Base-by-base conservation (phyloP, 805 yeast species). In the Clavispora santaluciae region DNA sequence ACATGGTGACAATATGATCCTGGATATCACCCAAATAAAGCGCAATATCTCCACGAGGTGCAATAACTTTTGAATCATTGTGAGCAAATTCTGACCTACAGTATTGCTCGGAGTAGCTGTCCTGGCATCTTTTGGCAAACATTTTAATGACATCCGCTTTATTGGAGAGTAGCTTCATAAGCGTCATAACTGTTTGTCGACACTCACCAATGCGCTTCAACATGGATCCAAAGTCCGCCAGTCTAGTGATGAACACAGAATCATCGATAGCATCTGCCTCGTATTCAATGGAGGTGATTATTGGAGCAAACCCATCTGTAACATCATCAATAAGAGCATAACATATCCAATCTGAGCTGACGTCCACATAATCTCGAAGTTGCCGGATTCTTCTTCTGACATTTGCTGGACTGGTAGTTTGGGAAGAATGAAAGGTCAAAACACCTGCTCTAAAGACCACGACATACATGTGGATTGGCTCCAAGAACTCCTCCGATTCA, bases 401-500 rank as follows among this genome's bases (percentile, higher is more conserved):
- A 6, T 18, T 36, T 9, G 39, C 34, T 18, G 39, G 34, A 15
- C 20, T 22, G 11, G 15, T 20, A n/a, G 22, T 22, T 17, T 11
- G 28, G 7, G 34, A n/a, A 6, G 29, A 36, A 16, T 36, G 33
- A 21, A 36, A 26, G 21, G 39, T 36, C 15, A 36, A 12, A 1
- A 36, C 26, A 2, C 39, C 39, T 13, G 29, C 22, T 16, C 30
- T 16, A 22, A 36, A 36, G 25, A 36, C 39, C 17, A 36, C 39
- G 6, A 36, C 29, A 23, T 36, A 36, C 25, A 36, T 16, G 33
- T 28, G n/a, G 22, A 36, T 28, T 6, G 39, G 34, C 23, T 36
- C 39, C 39, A 36, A 36, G 24, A 16, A 28, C 5, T 36, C 33
- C 53, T 84, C 93, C 40, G 86, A 77, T 59, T 81, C 93, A 38